Evolutionary conservation across 2,329 filamentous ascomycete genomes (phyloP), one percentile per base, ranked within the genome.

Genomic region (Cladorrhinum sp.): DNA sequence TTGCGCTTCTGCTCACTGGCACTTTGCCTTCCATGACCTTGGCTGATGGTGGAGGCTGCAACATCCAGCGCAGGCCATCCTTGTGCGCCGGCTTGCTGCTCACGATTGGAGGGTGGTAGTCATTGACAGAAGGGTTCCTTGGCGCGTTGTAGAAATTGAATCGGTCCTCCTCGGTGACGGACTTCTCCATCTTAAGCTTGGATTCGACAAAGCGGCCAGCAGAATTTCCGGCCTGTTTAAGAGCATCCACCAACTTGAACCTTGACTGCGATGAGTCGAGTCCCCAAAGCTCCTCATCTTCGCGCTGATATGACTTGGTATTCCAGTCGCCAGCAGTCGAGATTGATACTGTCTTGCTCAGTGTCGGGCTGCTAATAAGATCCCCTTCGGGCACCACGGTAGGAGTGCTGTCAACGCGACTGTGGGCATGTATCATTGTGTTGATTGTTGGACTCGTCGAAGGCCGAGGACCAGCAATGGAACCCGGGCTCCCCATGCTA

Each of bases 1-100:
- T 90, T 36, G 79, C 78, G 65, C 84, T 88, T 57, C 87, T 78
- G 68, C 81, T 85, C 20, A 89, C 86, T 27, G 85, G 85, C 36
- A 90, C 85, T 72, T 93, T 95, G 66, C 92, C 93, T 65, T 89
- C 90, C 93, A 97, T 97, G 62, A 96, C 81, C 72, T 89, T 92
- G 59, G 93, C 92, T 32, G 88, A 85, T n/a, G 93, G 93, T 1
- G 92, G 92, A 1, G 93, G 93, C 70, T 96, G 91, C 55, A 96
- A 79, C 92, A 97, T 96, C 93, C 93, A 97, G 70, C 82, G 83
- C 58, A 90, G 88, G 62, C 90, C 91, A 58, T 86, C 85, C 70
- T 79, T 85, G 71, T 84, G 86, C 38, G 80, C 82, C 13, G 87
- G 89, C 59, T 85, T 89, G 75, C 86, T 91, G 73, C 85, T 91